Conservation (phyloP, 1,284 basidiomycete genomes). For the Cutaneotrichosporon sp. region DNA sequence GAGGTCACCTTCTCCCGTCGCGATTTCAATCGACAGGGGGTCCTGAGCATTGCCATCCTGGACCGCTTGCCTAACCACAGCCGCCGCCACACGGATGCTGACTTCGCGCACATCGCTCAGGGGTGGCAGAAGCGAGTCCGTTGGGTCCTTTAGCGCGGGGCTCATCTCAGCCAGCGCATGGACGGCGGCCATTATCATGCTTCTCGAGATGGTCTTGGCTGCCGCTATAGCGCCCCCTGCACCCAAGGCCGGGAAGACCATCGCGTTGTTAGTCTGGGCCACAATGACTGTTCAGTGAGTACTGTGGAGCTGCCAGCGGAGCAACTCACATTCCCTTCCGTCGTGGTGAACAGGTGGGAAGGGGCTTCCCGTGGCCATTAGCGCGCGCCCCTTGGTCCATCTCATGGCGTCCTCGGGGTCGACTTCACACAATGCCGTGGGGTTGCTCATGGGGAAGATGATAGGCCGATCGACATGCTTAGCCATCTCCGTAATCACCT, state of each 20-base stretch:
- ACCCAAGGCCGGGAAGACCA: not conserved
- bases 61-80: conserved; percentile 72
- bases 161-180: conserved; percentile 64
- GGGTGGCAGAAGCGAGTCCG: conserved; percentile 54
- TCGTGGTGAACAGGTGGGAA: conserved; percentile 68
- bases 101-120: conserved; percentile 67
- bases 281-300: conserved; percentile 65
- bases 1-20: conserved; percentile 12
- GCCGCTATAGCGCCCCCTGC: conserved; percentile 55
- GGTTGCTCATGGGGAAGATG: conserved; percentile 77
- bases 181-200: conserved; percentile 64
- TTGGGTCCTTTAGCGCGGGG: conserved; percentile 63
- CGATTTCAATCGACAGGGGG: conserved; percentile 37
- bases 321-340: conserved; percentile 48
- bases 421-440: conserved; percentile 68
- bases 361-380: conserved; percentile 75
- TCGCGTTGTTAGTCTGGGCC: not conserved
- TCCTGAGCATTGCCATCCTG: conserved; percentile 57
- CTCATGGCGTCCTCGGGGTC: conserved; percentile 53
- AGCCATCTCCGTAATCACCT: conserved; percentile 64
- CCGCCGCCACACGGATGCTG: conserved; percentile 55
- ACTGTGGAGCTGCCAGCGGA: conserved; percentile 49
- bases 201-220: conserved; percentile 62
- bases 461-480: conserved; percentile 67
- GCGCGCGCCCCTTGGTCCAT: conserved; percentile 70